Evolutionary conservation across 768 basidiomycete genomes (phyloP).

Genomic region (Amanita pallidorosea): DNA sequence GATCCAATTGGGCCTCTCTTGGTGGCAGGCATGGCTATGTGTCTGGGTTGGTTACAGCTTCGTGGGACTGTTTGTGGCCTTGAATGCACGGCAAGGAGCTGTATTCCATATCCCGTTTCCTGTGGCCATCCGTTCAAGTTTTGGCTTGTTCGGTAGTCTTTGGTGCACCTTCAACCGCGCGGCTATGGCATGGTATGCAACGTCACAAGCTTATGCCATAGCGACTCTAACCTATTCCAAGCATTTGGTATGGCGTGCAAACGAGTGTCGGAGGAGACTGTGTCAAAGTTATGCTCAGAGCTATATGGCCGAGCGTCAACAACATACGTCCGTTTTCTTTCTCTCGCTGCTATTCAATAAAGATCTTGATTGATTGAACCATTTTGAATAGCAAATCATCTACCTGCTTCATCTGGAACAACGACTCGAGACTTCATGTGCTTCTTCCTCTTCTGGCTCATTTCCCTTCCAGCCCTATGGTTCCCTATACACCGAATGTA

Average conservation of each 20-base stretch:
- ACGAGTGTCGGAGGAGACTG: constrained; percentile 75
- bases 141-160: constrained; percentile 67
- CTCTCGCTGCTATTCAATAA: neutral
- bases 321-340: constrained; percentile 42
- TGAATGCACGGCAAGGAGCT: constrained; percentile 73
- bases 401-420: constrained; percentile 64
- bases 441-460: constrained; percentile 83
- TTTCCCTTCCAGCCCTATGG: constrained; percentile 72
- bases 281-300: constrained; percentile 59
- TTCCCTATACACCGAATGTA: constrained; percentile 77
- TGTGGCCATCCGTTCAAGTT: constrained; percentile 65
- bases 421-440: constrained; percentile 64
- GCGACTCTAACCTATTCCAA: constrained; percentile 10
- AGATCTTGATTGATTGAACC: neutral
- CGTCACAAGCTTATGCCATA: too few relatives aligned
- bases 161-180: constrained; percentile 76
- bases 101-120: constrained; percentile 70
- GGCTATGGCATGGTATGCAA: constrained; percentile 59
- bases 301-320: constrained; percentile 69
- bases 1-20: constrained; percentile 61
- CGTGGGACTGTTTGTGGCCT: constrained; percentile 59
- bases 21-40: constrained; percentile 84
- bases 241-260: constrained; percentile 73
- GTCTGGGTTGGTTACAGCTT: constrained; percentile 55
- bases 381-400: constrained; percentile 42